Evolutionary conservation across 352 stramenopile genomes (phyloP).

Genomic region (Phytopythium sindhum): DNA sequence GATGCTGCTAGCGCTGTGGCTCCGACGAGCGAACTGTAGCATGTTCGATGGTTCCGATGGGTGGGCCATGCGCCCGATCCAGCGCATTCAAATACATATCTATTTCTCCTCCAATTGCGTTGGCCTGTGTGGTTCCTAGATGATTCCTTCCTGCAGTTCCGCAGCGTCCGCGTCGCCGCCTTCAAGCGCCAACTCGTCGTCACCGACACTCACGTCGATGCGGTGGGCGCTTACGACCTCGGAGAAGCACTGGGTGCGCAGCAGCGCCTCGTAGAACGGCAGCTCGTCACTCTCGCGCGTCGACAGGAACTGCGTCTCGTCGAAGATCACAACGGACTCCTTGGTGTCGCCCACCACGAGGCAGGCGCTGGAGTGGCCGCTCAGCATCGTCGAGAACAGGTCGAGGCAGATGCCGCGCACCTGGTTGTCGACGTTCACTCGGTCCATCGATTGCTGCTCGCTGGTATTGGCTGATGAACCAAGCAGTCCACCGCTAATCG

Average conservation of each 20-base stretch:
- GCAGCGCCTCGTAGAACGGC: conserved; percentile 60
- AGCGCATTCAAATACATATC: background rate
- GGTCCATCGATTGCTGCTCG: background rate
- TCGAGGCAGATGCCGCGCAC: conserved; percentile 67
- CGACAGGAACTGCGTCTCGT: conserved; percentile 79
- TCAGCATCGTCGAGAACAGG: conserved; percentile 58
- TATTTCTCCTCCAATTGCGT: background rate
- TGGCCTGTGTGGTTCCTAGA: conserved; percentile 18
- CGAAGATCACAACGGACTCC: conserved; percentile 86
- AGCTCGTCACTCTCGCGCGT: conserved; percentile 51
- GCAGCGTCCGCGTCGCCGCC: conserved; percentile 20
- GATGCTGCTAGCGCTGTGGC: background rate
- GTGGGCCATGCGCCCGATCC: background rate
- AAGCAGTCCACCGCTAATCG: conserved; percentile 25
- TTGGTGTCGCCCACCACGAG: conserved; percentile 82
- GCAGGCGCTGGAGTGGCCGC: conserved; percentile 66
- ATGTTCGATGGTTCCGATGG: background rate
- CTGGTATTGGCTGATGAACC: background rate
- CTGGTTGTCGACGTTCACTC: conserved; percentile 24
- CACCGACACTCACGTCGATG: conserved; percentile 49
- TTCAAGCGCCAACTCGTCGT: conserved; percentile 21
- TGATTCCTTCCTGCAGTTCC: conserved; percentile 46
- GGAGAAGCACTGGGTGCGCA: conserved; percentile 82
- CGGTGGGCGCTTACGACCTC: conserved; percentile 78
- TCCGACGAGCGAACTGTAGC: background rate